Evolutionary conservation across 371 early-diverging fungal genomes (phyloP).

Genomic region (Mortierella sp.): DNA sequence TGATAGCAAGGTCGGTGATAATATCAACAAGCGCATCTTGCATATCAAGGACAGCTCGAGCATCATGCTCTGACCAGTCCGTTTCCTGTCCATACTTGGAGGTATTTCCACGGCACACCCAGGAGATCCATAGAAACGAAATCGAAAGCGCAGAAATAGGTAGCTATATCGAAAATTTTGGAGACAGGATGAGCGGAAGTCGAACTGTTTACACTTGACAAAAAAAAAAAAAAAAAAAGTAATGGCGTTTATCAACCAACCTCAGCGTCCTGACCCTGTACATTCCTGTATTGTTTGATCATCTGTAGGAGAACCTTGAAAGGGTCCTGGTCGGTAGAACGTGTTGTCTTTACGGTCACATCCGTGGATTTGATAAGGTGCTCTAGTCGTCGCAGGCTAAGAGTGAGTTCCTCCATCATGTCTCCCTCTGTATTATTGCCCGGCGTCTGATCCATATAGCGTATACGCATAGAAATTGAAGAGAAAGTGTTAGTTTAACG

Average conservation of each 20-base stretch:
- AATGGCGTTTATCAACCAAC: conserved; percentile 9
- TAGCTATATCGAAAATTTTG: conserved; percentile 10
- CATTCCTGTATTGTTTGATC: conserved; percentile 19
- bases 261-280: conserved; percentile 29
- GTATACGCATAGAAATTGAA: no score
- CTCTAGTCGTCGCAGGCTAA: conserved; percentile 31
- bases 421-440: conserved; percentile 12
- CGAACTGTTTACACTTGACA: no score
- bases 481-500: no score
- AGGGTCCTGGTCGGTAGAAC: conserved; percentile 17
- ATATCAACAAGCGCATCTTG: conserved; percentile 58
- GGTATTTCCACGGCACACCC: conserved; percentile 48
- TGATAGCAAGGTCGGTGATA: conserved; percentile 53
- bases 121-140: conserved; percentile 57
- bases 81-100: conserved; percentile 56
- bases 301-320: conserved; percentile 29
- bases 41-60: conserved; percentile 40
- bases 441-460: not conserved
- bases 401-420: conserved; percentile 13
- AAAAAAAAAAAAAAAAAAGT: no score
- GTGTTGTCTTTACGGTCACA: conserved; percentile 22
- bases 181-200: not conserved
- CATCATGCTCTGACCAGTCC: conserved; percentile 42
- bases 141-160: conserved; percentile 39
- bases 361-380: conserved; percentile 46